Base-by-base conservation (phyloP, 192 early-diverging fungal genomes). In the Backusella luteola region DNA sequence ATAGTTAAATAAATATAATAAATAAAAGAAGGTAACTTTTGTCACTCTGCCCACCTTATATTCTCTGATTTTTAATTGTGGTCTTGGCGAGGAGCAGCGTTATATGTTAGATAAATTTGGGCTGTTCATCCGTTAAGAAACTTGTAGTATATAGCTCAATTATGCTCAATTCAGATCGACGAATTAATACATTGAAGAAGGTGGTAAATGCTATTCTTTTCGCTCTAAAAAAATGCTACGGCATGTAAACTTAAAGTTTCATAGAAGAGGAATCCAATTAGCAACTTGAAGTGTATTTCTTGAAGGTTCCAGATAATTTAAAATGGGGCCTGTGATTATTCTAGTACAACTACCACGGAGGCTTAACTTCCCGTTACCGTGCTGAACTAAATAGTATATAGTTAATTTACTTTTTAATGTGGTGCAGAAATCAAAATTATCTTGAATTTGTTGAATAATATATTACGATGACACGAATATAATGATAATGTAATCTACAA, bases 321-420 rank as follows among this genome's bases (percentile, higher is more conserved):
- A 44, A 44, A 44, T 44, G 42, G 42, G 42, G 42, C 15, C 42
- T 39, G 42, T 44, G 42, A 44, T 44, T 44, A 44, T 44, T 44
- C 42, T 44, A 44, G 42, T 44, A 17, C 42, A 44, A 44, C 15
- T 56, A 21, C 53, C 9, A 56, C 53, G n/a, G 53, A 56, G n/a
- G 53, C 19, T 56, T 56, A 56, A 21, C 53, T 56, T n/a, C n/a
- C 53, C n/a, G 19, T 21, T 56, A 56, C 53, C 21, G 53, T 56
- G 5, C 53, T 56, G 53, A 9, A 21, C 53, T 56, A 56, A 56
- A 56, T 56, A 56, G 8, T 19, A 23, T 56, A 56, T 21, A 56
- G 53, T 56, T 56, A 56, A 56, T 21, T 56, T 56, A 56, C 53
- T 56, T 56, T 56, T 56, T 56, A 56, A 56, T 56, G 53, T 56